These are phyloP conservation scores for Funneliformis mosseae DNA, from an alignment of 192 early-diverging fungal genomes.

Conservation along the genomic window DNA sequence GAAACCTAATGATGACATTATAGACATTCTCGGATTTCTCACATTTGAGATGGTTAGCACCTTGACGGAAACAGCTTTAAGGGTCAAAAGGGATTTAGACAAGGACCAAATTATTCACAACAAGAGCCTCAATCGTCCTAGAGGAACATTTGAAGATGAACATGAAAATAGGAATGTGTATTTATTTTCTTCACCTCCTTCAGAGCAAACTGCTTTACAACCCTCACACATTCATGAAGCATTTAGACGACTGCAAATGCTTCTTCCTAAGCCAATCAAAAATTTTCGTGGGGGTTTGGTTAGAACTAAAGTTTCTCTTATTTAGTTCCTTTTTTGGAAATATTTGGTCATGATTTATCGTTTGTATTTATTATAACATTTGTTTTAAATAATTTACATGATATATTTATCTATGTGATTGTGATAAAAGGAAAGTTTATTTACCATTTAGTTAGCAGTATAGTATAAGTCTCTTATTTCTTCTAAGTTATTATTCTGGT, in stretches of 20 bases:
- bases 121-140: slow-evolving; percentile 33
- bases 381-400: too few species aligned
- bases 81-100: slow-evolving; percentile 72
- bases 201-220: slow-evolving; percentile 78
- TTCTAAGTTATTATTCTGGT: too few species aligned
- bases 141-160: slow-evolving; percentile 3
- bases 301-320: slow-evolving; percentile 72
- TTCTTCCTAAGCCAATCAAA: slow-evolving; percentile 65
- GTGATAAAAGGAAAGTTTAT: too few species aligned
- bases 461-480: too few species aligned
- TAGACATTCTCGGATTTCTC: slow-evolving; percentile 96
- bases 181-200: slow-evolving; percentile 79
- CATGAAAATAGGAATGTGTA: slow-evolving; percentile 26
- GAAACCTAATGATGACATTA: slow-evolving; percentile 90
- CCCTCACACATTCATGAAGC: slow-evolving; percentile 94
- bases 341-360: neutral
- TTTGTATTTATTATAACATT: too few species aligned
- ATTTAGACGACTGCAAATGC: slow-evolving; percentile 78
- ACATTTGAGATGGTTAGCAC: slow-evolving; percentile 93
- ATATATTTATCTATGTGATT: too few species aligned
- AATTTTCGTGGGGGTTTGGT: slow-evolving; percentile 79
- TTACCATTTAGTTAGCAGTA: too few species aligned
- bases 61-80: slow-evolving; percentile 85
- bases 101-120: slow-evolving; percentile 38
- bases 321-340: slow-evolving; percentile 42